phyloP scores from a whole-genome alignment of 768 basidiomycete species.

The Strobilomyces echinocephalus region DNA sequence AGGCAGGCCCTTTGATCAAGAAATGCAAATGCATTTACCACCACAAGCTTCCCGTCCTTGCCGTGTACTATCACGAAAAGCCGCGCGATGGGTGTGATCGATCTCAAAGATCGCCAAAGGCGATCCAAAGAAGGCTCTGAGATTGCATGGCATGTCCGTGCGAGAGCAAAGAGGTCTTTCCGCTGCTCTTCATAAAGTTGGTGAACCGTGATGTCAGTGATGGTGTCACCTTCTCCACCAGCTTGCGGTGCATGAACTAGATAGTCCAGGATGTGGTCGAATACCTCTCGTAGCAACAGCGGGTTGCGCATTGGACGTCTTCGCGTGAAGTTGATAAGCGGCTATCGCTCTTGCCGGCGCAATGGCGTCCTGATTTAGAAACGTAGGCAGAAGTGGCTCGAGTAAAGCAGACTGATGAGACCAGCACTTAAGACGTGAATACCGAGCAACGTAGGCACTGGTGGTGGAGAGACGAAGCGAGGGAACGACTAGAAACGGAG shows the following conservation, averaged over 20 bases:
- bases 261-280: too few species aligned
- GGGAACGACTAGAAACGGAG: too few species aligned
- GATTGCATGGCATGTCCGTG: not conserved
- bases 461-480: too few species aligned
- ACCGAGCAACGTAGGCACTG: too few species aligned
- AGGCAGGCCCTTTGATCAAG: not conserved
- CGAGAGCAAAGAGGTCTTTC: not conserved
- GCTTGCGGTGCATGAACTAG: not conserved
- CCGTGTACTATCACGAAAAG: not conserved
- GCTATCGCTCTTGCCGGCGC: too few species aligned
- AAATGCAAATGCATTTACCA: not conserved
- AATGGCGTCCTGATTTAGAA: not conserved
- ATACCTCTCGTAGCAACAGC: not conserved
- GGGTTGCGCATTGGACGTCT: not conserved
- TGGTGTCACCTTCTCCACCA: not conserved
- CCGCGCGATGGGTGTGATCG: not conserved
- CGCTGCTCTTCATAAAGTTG: not conserved
- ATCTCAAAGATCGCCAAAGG: not conserved
- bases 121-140: not conserved
- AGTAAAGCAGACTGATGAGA: too few species aligned
- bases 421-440: too few species aligned
- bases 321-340: too few species aligned
- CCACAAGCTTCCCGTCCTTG: not conserved
- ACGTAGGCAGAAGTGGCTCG: too few species aligned
- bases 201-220: not conserved